phyloP scores from a whole-genome alignment of 2,329 filamentous ascomycete genomes.

The Aspergillus carbonarius region DNA sequence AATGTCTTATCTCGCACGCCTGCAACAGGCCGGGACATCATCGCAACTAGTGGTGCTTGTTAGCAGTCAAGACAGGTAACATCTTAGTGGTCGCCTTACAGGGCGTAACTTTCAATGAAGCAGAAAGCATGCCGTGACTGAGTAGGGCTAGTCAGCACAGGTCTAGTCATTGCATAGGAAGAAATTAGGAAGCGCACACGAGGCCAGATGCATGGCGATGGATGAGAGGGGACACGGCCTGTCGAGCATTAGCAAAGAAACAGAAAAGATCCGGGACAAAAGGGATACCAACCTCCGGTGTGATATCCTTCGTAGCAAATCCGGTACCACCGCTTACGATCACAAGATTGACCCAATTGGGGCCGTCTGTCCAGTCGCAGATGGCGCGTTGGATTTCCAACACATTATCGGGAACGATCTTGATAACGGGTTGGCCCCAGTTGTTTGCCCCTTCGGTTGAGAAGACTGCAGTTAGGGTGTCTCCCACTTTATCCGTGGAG shows the following conservation, averaged over 20 bases:
- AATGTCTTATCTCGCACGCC: conserved; percentile 79
- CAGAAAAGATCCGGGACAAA: not conserved
- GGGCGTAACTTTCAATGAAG: conserved; percentile 81
- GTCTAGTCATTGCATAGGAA: not conserved
- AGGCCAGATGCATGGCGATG: conserved; percentile 85
- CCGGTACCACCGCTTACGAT: conserved; percentile 91
- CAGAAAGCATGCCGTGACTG: conserved; percentile 86
- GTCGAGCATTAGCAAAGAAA: conserved; percentile 20
- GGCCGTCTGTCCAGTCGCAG: conserved; percentile 68
- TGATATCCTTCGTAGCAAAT: conserved; percentile 80
- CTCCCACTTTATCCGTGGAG: conserved; percentile 71
- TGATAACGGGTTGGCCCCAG: conserved; percentile 69
- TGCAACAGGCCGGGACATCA: conserved; percentile 93
- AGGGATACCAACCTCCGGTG: conserved; percentile 69
- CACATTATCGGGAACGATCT: conserved; percentile 77
- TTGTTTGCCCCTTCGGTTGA: conserved; percentile 62
- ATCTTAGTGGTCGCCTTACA: conserved; percentile 58
- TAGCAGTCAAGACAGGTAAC: conserved; percentile 12
- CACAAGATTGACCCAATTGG: conserved; percentile 67
- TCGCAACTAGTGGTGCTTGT: conserved; percentile 65
- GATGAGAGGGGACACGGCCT: conserved; percentile 77
- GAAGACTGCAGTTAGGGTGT: conserved; percentile 68
- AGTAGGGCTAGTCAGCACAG: conserved; percentile 19
- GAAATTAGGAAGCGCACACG: conserved; percentile 55
- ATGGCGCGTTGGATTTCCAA: conserved; percentile 73